Evolutionary conservation across 306 rosid genomes (phyloP).

Genomic region (Arachis stenosperma): DNA sequence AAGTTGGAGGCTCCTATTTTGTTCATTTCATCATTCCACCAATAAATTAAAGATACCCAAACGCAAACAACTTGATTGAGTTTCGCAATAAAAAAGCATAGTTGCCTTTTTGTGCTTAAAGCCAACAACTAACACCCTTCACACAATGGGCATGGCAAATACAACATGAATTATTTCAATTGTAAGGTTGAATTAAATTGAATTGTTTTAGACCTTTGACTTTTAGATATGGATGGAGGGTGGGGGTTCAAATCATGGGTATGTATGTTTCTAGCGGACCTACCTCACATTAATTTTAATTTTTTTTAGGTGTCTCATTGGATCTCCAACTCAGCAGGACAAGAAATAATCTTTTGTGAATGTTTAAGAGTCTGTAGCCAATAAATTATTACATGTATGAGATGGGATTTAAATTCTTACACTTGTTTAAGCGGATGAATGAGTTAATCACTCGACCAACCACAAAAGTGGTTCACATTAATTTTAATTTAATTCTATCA

Average conservation of each 20-base stretch:
- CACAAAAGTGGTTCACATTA: too few relatives aligned
- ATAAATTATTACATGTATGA: too few relatives aligned
- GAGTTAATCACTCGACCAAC: too few relatives aligned
- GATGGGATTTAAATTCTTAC: accelerated
- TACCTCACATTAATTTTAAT: not conserved
- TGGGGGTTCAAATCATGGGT: slow-evolving; percentile 29
- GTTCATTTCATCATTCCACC: not conserved
- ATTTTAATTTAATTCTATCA: slow-evolving; percentile 1
- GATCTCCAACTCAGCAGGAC: too few relatives aligned
- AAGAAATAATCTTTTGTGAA: too few relatives aligned
- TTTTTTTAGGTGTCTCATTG: too few relatives aligned
- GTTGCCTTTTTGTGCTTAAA: not conserved
- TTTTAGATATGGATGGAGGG: not conserved
- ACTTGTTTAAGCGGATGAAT: too few relatives aligned
- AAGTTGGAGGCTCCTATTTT: not conserved
- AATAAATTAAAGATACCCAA: slow-evolving; percentile 1
- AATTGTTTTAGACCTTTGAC: slow-evolving; percentile 28
- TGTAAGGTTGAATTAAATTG: not conserved
- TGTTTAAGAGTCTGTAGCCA: too few relatives aligned
- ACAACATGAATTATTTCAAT: not conserved
- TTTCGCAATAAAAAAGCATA: slow-evolving; percentile 1
- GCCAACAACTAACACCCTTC: not conserved
- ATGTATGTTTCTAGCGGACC: not conserved
- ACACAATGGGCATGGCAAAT: slow-evolving; percentile 24
- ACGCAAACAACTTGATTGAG: not conserved